Evolutionary conservation across 345 rosid species (phyloP).

Genomic region (Cochlearia excelsa): DNA sequence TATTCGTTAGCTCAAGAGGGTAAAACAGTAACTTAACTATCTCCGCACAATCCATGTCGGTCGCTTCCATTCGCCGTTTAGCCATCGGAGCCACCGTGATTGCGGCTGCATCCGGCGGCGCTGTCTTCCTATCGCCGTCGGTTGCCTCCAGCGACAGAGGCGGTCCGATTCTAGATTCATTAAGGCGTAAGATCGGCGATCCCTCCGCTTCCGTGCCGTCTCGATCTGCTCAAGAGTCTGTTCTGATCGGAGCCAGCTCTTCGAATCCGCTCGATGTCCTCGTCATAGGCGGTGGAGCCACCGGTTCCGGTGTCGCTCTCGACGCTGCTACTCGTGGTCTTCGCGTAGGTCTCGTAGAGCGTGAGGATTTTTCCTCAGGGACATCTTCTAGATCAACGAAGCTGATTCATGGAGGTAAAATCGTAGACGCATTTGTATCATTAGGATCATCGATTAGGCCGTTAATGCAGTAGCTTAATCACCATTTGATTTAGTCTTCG

Average conservation of each 20-base stretch:
- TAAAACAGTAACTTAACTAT: too few relatives aligned
- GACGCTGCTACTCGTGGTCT: slow-evolving; percentile 89
- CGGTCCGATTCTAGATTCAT: slow-evolving; percentile 44
- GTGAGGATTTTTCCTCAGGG: slow-evolving; percentile 95
- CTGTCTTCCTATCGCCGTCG: slow-evolving; percentile 38
- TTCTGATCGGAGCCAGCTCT: slow-evolving; percentile 48
- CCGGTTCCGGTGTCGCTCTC: slow-evolving; percentile 95
- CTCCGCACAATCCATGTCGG: slow-evolving; percentile 43
- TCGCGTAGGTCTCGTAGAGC: slow-evolving; percentile 87
- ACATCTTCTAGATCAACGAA: slow-evolving; percentile 96
- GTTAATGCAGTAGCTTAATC: background rate
- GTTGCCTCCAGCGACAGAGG: slow-evolving; percentile 55
- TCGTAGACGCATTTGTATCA: background rate
- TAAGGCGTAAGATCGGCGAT: slow-evolving; percentile 51
- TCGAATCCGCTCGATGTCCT: slow-evolving; percentile 78
- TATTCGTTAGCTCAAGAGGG: too few relatives aligned
- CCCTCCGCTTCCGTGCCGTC: slow-evolving; percentile 58
- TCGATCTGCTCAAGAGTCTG: slow-evolving; percentile 65
- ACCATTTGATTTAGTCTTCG: background rate
- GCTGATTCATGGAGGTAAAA: slow-evolving; percentile 85
- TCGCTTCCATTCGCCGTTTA: slow-evolving; percentile 60
- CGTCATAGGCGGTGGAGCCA: slow-evolving; percentile 95
- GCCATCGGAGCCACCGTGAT: slow-evolving; percentile 45
- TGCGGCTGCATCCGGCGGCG: slow-evolving; percentile 46
- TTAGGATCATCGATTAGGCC: background rate